Evolutionary conservation across 768 basidiomycete species (phyloP).

Genomic region (Asterophora lycoperdoides): DNA sequence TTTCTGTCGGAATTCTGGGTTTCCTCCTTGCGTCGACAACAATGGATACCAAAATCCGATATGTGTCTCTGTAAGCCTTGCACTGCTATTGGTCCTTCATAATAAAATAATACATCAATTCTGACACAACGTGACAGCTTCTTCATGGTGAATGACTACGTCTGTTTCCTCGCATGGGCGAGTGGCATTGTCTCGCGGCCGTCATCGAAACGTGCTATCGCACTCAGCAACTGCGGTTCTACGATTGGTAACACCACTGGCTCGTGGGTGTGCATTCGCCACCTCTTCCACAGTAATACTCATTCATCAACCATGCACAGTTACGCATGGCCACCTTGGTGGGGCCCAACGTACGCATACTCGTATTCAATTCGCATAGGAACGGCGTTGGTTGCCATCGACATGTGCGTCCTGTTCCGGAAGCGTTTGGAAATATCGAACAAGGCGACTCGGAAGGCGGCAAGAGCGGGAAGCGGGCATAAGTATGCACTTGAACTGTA

Average conservation of each 20-base stretch:
- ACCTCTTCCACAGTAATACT: neutral
- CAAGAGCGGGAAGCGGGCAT: constrained; percentile 40
- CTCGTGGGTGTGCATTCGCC: constrained; percentile 49
- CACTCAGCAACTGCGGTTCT: constrained; percentile 76
- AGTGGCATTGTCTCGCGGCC: constrained; percentile 63
- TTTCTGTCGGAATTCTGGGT: constrained; percentile 63
- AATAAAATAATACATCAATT: neutral
- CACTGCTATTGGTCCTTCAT: too few relatives aligned
- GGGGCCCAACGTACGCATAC: constrained; percentile 64
- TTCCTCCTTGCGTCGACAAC: constrained; percentile 71
- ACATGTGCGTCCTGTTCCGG: constrained; percentile 51
- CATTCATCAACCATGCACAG: constrained; percentile 29
- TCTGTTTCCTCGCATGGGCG: constrained; percentile 53
- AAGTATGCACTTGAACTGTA: constrained; percentile 43
- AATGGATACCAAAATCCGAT: constrained; percentile 64
- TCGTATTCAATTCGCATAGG: constrained; percentile 75
- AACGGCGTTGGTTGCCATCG: constrained; percentile 45
- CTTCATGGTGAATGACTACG: constrained; percentile 74
- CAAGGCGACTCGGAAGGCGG: constrained; percentile 36
- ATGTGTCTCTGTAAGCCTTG: constrained; percentile 56
- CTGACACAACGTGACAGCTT: constrained; percentile 38
- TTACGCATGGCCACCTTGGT: constrained; percentile 61
- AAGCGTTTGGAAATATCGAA: constrained; percentile 38
- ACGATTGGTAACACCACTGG: constrained; percentile 84
- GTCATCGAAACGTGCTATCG: constrained; percentile 77